Conservation (phyloP, 2,329 filamentous ascomycete species). For the Paecilomyces variotii region DNA sequence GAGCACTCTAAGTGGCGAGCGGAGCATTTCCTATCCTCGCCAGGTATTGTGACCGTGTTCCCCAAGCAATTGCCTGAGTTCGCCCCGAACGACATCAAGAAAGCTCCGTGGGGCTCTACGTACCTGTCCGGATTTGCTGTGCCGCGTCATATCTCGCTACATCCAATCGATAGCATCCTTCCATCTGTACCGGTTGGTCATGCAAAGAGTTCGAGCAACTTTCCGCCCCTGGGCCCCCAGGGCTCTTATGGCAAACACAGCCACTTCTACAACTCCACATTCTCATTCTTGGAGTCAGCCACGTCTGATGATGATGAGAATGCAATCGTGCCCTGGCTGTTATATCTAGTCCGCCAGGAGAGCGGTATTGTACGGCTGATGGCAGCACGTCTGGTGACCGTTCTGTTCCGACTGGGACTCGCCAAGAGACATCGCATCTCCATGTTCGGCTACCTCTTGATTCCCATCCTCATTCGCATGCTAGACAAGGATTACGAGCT, state of each 20-base stretch:
- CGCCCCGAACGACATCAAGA: constrained; percentile 41
- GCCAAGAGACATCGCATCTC: constrained; percentile 57
- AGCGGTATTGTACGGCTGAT: constrained; percentile 55
- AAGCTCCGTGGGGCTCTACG: constrained; percentile 45
- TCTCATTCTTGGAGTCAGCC: constrained; percentile 28
- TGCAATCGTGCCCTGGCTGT: constrained; percentile 64
- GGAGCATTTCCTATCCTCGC: constrained; percentile 61
- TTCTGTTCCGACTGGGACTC: constrained; percentile 61
- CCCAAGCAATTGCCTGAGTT: constrained; percentile 49
- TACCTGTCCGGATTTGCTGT: constrained; percentile 47
- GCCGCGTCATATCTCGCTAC: constrained; percentile 39
- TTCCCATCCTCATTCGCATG: constrained; percentile 62
- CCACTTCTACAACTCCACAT: constrained; percentile 27
- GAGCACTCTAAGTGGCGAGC: constrained; percentile 71
- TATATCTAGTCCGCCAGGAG: constrained; percentile 54
- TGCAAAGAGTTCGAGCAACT: constrained; percentile 34
- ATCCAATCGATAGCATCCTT: constrained; percentile 58
- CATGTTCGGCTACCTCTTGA: constrained; percentile 57
- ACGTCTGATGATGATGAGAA: constrained; percentile 57
- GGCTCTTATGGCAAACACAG: constrained; percentile 26
- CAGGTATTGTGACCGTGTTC: constrained; percentile 61
- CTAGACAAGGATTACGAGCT: constrained; percentile 47
- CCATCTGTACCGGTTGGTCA: constrained; percentile 40
- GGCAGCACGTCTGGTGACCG: constrained; percentile 61
- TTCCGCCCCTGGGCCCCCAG: constrained; percentile 46